Base-by-base conservation (phyloP, 208 protist species). In the Trypanosoma lewisi region DNA sequence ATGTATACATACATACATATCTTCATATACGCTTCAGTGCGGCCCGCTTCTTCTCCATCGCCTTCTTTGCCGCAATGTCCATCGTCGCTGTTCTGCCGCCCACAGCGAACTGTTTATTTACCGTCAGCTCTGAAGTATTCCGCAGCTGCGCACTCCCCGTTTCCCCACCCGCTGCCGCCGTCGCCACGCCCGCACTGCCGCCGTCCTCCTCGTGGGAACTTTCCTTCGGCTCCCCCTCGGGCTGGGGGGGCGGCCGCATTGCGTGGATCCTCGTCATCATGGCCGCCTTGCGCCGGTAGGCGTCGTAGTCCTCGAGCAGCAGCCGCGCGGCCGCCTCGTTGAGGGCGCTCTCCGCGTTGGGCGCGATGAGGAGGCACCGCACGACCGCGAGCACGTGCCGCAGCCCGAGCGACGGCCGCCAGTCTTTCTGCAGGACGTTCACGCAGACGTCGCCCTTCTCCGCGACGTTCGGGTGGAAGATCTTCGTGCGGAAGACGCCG, bases 381-480 rank as follows among this genome's bases (percentile, higher is more conserved):
- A 98, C 97, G 44, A 89, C 94, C 12, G 94, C 64, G 28, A 99
- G 70, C 7, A 99, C 87, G 77, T 99, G 97, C 21, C 89, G 81
- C 19, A 99, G 73, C 17, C 97, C 98, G 2, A 98, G 73, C 19
- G 79, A 78, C 3, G 88, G 78, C 5, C 84, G 84, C 98, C 98
- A 99, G 82, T 99, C 98, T 30, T 80, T 80, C 83, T 99, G 99
- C n/a, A 99, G 76, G 14, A 97, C 98, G 75, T 98, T 99, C 21
- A 99, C 97, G 78, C 98, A 99, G 55, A 99, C 99, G 39, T 99
- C 97, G 16, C 98, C 98, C 31, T 91, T 87, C 30, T 91, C 87
- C 25, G 97, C 77, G n/a, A 99, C 94, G 80, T 99, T 99, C 6
- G 98, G 98, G 77, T 99, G 98, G 73, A 99, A 99, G 45, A 99